Evolutionary conservation across 352 stramenopile species (phyloP).

Genomic region (Pseudoperonospora humuli): DNA sequence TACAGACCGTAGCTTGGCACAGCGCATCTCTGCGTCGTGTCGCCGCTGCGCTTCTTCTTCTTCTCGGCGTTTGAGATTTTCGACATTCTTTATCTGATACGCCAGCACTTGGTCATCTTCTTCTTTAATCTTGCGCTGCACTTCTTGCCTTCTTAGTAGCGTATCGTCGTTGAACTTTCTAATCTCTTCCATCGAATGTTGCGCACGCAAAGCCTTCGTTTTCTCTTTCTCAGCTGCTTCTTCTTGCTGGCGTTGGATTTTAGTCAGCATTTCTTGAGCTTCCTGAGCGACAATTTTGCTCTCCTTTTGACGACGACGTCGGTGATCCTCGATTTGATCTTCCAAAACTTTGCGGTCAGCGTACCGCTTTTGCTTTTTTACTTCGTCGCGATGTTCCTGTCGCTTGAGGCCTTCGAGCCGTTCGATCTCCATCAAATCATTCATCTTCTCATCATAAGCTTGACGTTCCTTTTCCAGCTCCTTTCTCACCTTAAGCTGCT

Average conservation of each 20-base stretch:
- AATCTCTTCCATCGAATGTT: slow-evolving; percentile 65
- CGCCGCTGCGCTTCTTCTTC: slow-evolving; percentile 58
- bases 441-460: too few species aligned
- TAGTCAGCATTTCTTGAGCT: slow-evolving; percentile 82
- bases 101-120: slow-evolving; percentile 61
- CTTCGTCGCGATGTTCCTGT: too few species aligned
- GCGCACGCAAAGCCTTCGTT: slow-evolving; percentile 44
- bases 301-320: slow-evolving; percentile 40
- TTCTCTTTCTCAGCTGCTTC: slow-evolving; percentile 71
- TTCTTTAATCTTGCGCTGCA: slow-evolving; percentile 73
- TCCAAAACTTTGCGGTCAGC: slow-evolving; percentile 84
- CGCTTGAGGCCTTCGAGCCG: too few species aligned
- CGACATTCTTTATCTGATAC: slow-evolving; percentile 70
- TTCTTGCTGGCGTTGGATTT: slow-evolving; percentile 68
- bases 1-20: slow-evolving; percentile 61
- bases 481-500: too few species aligned
- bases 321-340: slow-evolving; percentile 71
- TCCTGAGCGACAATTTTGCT: slow-evolving; percentile 52
- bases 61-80: slow-evolving; percentile 52
- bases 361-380: slow-evolving; percentile 81
- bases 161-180: slow-evolving; percentile 59
- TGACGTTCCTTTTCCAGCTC: too few species aligned
- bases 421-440: too few species aligned
- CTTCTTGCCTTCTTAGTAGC: slow-evolving; percentile 35
- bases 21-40: slow-evolving; percentile 66